Evolutionary conservation across 2,329 filamentous ascomycete genomes (phyloP).

Genomic region (Cladophialophora bantiana): DNA sequence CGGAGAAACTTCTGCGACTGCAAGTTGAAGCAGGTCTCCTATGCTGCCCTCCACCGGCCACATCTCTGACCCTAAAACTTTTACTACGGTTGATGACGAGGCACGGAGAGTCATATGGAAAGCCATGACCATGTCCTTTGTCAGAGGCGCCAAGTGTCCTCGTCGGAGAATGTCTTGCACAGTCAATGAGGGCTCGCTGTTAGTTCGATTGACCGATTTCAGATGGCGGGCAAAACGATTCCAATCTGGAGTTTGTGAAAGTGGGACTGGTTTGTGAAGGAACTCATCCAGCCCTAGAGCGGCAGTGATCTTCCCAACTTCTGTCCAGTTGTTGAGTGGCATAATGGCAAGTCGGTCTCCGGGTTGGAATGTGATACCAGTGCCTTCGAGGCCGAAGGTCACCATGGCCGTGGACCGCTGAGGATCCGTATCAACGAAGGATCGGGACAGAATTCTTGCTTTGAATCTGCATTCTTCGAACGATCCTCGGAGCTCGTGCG

Average conservation of each 20-base stretch:
- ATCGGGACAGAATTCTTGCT: constrained; percentile 26
- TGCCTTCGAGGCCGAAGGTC: constrained; percentile 28
- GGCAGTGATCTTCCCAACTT: constrained; percentile 28
- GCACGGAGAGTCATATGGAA: constrained; percentile 28
- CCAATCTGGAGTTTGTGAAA: constrained; percentile 22
- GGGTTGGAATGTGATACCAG: constrained; percentile 30
- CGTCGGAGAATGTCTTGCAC: constrained; percentile 30
- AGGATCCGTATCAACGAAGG: constrained; percentile 25
- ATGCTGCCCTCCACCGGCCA: constrained; percentile 32
- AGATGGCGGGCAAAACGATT: constrained; percentile 28
- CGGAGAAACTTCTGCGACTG: constrained; percentile 29
- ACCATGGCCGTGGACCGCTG: constrained; percentile 27
- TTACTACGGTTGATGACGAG: constrained; percentile 27
- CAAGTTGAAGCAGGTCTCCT: constrained; percentile 31
- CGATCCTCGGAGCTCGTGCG: constrained; percentile 25
- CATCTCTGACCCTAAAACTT: constrained; percentile 27
- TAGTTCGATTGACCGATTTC: constrained; percentile 15
- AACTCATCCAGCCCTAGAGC: constrained; percentile 27
- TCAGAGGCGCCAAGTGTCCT: constrained; percentile 30
- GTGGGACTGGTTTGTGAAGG: constrained; percentile 21
- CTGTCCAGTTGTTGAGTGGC: constrained; percentile 32
- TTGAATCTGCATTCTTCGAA: constrained; percentile 34
- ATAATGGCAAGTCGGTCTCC: constrained; percentile 31
- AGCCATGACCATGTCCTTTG: constrained; percentile 25
- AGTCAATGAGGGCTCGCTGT: constrained; percentile 14